Evolutionary conservation across 306 rosid genomes (phyloP).

Genomic region (Rosa multiflora): DNA sequence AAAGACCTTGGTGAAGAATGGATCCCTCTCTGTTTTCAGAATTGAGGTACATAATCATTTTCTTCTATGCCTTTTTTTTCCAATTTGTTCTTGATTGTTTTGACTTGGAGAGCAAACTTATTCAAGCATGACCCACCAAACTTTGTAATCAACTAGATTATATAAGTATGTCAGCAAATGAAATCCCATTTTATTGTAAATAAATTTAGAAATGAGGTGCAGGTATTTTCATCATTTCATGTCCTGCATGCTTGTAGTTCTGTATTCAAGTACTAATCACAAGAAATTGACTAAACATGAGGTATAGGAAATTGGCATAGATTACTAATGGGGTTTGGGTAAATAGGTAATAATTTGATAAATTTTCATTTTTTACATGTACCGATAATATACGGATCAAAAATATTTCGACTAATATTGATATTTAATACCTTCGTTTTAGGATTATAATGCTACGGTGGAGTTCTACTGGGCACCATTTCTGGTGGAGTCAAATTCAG

Average conservation of each 20-base stretch:
- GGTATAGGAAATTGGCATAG: neutral
- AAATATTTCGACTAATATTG: too few species aligned
- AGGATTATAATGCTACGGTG: constrained; percentile 85
- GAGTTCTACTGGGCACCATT: constrained; percentile 99
- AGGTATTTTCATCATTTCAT: neutral
- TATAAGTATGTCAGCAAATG: neutral
- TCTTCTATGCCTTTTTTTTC: neutral
- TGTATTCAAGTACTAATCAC: neutral
- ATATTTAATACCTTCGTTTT: constrained; percentile 3
- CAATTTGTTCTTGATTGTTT: neutral
- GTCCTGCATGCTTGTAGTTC: neutral
- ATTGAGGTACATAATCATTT: constrained; percentile 54
- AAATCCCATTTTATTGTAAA: neutral
- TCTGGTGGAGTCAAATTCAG: constrained; percentile 93
- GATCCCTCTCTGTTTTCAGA: constrained; percentile 71
- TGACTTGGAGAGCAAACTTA: neutral
- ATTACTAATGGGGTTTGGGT: constrained; percentile 22
- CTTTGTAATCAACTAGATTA: neutral
- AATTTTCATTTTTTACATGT: neutral
- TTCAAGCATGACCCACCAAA: constrained; percentile 18
- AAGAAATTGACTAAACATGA: neutral
- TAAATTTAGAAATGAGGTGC: neutral
- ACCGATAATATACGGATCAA: neutral
- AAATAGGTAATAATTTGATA: neutral
- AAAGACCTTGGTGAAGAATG: constrained; percentile 62